These are phyloP conservation scores for Isabelozyma pseudorhagii DNA, from an alignment of 805 yeast genomes.

Conservation along the genomic window DNA sequence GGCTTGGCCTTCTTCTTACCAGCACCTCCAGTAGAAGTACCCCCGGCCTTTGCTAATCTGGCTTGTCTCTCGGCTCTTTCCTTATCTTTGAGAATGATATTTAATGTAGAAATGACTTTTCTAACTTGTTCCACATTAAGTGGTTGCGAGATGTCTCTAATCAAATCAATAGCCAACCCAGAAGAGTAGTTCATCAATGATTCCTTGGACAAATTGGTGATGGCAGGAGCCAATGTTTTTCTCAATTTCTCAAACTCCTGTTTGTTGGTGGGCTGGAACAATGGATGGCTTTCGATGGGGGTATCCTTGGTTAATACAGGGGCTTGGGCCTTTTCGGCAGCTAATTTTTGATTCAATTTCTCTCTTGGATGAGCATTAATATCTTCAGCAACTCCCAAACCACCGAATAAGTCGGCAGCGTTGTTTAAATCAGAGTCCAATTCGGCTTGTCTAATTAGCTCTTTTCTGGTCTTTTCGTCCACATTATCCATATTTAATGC, in stretches of 20 bases:
- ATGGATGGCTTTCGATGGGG: conserved; percentile 71
- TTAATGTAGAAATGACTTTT: conserved; percentile 82
- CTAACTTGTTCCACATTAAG: conserved; percentile 76
- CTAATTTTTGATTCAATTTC: conserved; percentile 43
- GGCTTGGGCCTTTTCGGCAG: conserved; percentile 27
- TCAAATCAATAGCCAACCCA: conserved; percentile 74
- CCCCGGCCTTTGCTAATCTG: conserved; percentile 76
- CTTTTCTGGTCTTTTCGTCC: conserved; percentile 72
- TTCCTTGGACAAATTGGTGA: conserved; percentile 44
- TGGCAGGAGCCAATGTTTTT: conserved; percentile 19
- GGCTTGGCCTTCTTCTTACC: conserved; percentile 94
- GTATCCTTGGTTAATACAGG: conserved; percentile 52
- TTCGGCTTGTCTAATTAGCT: conserved; percentile 76
- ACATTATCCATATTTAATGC: conserved; percentile 60
- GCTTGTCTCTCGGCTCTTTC: conserved; percentile 87
- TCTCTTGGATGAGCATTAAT: conserved; percentile 53
- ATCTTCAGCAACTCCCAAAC: conserved; percentile 50
- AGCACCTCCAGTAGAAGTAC: conserved; percentile 87
- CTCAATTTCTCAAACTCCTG: conserved; percentile 60
- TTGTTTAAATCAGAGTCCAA: conserved; percentile 82
- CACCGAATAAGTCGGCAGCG: conserved; percentile 90
- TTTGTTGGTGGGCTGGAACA: conserved; percentile 79
- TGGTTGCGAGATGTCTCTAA: conserved; percentile 82
- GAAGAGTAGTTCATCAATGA: conserved; percentile 69
- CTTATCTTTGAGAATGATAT: conserved; percentile 78